phyloP scores from a whole-genome alignment of 2,329 filamentous ascomycete species.

The Xylariaceae sp. region DNA sequence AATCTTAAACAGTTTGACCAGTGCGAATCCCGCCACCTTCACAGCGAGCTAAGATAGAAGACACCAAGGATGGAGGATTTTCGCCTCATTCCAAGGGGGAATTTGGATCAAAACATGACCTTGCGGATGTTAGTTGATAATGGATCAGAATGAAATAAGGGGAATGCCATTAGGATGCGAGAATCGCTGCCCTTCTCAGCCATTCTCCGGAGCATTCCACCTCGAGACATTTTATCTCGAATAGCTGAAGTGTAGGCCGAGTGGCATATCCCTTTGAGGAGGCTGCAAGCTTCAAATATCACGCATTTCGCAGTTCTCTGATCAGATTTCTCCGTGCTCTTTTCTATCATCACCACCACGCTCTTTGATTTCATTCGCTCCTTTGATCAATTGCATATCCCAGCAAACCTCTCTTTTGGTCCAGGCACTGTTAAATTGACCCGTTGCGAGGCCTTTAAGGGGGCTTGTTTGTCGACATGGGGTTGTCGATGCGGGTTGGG shows the following conservation, averaged over 20 bases:
- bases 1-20: too few relatives aligned
- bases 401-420: background rate
- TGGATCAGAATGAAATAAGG: slow-evolving; percentile 25
- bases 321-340: background rate
- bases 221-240: slow-evolving; percentile 14
- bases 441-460: background rate
- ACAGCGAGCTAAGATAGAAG: background rate
- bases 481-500: slow-evolving; percentile 23
- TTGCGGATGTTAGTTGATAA: slow-evolving; percentile 8
- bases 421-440: too few relatives aligned
- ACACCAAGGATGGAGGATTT: slow-evolving; percentile 12
- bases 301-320: slow-evolving; percentile 6
- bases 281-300: slow-evolving; percentile 31
- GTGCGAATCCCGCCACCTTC: background rate
- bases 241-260: background rate
- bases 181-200: background rate
- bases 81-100: slow-evolving; percentile 31
- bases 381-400: background rate
- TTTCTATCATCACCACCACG: slow-evolving; percentile 13
- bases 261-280: slow-evolving; percentile 21
- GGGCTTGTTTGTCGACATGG: slow-evolving; percentile 31
- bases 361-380: slow-evolving; percentile 20
- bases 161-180: slow-evolving; percentile 21
- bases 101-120: slow-evolving; percentile 20
- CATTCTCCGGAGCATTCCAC: slow-evolving; percentile 25